Base-by-base conservation (phyloP, 257 asterid species). In the Pogostemon cablin region DNA sequence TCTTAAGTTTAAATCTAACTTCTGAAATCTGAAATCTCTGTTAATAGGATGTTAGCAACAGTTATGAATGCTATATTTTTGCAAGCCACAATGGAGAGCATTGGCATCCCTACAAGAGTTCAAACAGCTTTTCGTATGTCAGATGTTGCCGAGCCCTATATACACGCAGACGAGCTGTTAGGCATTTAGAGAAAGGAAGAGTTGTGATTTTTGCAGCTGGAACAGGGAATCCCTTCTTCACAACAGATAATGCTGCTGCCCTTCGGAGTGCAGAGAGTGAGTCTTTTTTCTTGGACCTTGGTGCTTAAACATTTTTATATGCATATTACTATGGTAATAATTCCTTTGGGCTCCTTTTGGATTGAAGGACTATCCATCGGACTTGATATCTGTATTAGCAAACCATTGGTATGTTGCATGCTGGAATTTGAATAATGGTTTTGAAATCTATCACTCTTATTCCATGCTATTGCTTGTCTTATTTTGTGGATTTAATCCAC, bases 241-340 rank as follows among this genome's bases (percentile, higher is more conserved):
- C 99, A n/a, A 93, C 99, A 8, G 99, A 93, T 72, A 93, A 98
- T 73, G 99, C 99, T 42, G 99, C 99, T 7, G 97, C 98, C 46
- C 95, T 93, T 72, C 86, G 99, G 68, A 79, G 85, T 79, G 97
- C 99, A 3, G 99, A 93, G 91, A 93, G 97, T 93, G 81, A 79
- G 96, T 86, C 56, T 53, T 11, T 48, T 20, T 17, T 69, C 67
- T 70, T 58, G 9, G 62, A 6, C 41, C 44, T 59, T 47, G 9
- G 47, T 64, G 39, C 78, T 74, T 52, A 49, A 39, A 56, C 47
- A 39, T 34, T 73, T 61, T 54, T 32, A 41, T 15, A 64, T 43
- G 3, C 64, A 41, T 41, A 9, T 65, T 9, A 6, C 0, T 6
- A 56, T 34, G 49, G 7, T 57, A 57, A 42, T 53, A 7, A 32